Evolutionary conservation across 2,329 filamentous ascomycete species (phyloP).

Genomic region (Ascochyta pisi): DNA sequence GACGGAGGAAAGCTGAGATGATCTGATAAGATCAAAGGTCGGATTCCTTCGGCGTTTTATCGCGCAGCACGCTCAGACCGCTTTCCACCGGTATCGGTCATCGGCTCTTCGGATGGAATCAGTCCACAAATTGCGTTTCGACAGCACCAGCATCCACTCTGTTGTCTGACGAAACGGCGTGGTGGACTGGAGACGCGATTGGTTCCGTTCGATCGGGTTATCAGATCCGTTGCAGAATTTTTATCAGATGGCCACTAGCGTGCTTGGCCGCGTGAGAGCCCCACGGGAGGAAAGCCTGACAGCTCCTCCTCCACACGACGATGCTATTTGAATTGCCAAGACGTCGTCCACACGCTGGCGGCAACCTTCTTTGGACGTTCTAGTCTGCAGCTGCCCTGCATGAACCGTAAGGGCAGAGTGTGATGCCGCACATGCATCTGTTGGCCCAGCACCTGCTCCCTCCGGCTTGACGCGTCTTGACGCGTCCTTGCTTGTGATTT

Average conservation of each 20-base stretch:
- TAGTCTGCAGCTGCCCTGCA: constrained; percentile 2
- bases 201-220: constrained; percentile 3
- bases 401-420: not conserved
- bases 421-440: constrained; percentile 8
- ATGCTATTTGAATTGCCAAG: constrained; percentile 2
- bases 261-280: constrained; percentile 14
- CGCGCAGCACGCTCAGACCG: not conserved
- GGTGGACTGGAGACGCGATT: constrained; percentile 6
- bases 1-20: constrained; percentile 25
- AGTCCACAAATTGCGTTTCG: constrained; percentile 5
- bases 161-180: constrained; percentile 7
- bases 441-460: not conserved
- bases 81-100: constrained; percentile 21
- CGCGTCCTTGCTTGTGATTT: not conserved
- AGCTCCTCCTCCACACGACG: not conserved
- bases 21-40: constrained; percentile 47
- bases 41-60: constrained; percentile 28
- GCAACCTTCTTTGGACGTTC: constrained; percentile 5
- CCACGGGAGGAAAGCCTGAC: constrained; percentile 3
- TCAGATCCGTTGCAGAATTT: constrained; percentile 29
- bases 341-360: not conserved
- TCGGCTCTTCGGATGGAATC: not conserved
- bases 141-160: constrained; percentile 8
- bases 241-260: constrained; percentile 30
- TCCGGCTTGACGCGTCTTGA: not conserved